Evolutionary conservation across 345 rosid species (phyloP), one percentile per base, ranked within the genome.

Genomic region (Brassica incana): DNA sequence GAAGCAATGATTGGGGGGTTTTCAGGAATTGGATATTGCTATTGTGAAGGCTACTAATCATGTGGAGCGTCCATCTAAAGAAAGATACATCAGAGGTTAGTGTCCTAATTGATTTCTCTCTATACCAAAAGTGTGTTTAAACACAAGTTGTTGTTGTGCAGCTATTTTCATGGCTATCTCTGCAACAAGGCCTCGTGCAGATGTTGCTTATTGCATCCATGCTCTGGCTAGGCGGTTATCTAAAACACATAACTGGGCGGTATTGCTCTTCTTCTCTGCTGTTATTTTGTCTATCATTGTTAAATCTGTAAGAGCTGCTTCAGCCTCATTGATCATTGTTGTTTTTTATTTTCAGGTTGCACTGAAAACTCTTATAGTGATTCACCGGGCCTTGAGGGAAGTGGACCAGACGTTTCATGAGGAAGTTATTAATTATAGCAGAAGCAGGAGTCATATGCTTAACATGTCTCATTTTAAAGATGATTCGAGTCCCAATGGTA

Each of bases 171-270:
- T 91, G 10, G 91, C 98, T 63, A 87, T 93, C 85, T 93, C 99
- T 18, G 98, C 98, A 48, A 93, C 99, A 27, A 91, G 98, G 81
- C 98, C 99, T 75, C 92, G 98, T 5, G 99, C 99, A 52, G 98
- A 95, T 89, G 99, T 95, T 50, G 99, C 99, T 8, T 95, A 95
- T 68, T 93, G 98, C 79, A 95, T 95, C 77, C 99, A 93, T 80
- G 95, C 88, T 77, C 91, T 95, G 58, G 93, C 99, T 0, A 88
- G 93, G 76, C 84, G 99, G 67, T 83, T 95, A 71, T 78, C 98
- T 1, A 93, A 82, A 89, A 95, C 99, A 0, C 98, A 89, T 84
- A 95, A 95, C 72, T 95, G 99, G 99, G 99, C 95, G 87, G 99
- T 95, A 91, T 8, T 25, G 59, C 16, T 50, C 63, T 8, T 61